Conservation (phyloP, 805 yeast species). For the Myxozyma nipponensis region DNA sequence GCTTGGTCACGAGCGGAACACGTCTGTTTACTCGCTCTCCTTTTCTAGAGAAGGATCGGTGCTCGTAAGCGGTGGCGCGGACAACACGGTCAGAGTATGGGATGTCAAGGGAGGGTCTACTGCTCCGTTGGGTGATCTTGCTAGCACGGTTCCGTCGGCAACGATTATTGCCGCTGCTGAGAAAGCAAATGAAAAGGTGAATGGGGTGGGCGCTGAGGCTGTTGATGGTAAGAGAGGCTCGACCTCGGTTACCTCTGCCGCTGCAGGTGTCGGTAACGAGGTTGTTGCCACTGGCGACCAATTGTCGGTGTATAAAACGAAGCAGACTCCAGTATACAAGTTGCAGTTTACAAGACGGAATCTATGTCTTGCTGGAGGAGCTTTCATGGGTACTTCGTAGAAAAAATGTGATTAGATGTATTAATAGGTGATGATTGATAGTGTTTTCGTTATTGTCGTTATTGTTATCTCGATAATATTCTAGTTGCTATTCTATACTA, state of each 20-base stretch:
- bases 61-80: constrained; percentile 88
- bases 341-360: constrained; percentile 90
- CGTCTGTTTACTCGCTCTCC: constrained; percentile 76
- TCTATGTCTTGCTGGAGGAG: constrained; percentile 90
- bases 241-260: constrained; percentile 14
- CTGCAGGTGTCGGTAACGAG: constrained; percentile 40
- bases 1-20: constrained; percentile 85
- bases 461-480: not conserved
- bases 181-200: not conserved
- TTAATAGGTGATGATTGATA: not conserved
- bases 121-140: constrained; percentile 13
- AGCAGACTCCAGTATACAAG: constrained; percentile 88
- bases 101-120: constrained; percentile 73
- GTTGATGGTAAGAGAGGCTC: constrained; percentile 21
- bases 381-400: constrained; percentile 48
- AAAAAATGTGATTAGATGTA: not conserved
- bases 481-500: not conserved
- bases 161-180: not conserved
- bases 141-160: not conserved
- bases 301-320: constrained; percentile 89
- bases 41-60: constrained; percentile 87
- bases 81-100: constrained; percentile 92
- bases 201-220: not conserved
- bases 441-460: not conserved
- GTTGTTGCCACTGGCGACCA: constrained; percentile 83